phyloP scores from a whole-genome alignment of 2,329 filamentous ascomycete species.

The Pseudogymnoascus sp. region DNA sequence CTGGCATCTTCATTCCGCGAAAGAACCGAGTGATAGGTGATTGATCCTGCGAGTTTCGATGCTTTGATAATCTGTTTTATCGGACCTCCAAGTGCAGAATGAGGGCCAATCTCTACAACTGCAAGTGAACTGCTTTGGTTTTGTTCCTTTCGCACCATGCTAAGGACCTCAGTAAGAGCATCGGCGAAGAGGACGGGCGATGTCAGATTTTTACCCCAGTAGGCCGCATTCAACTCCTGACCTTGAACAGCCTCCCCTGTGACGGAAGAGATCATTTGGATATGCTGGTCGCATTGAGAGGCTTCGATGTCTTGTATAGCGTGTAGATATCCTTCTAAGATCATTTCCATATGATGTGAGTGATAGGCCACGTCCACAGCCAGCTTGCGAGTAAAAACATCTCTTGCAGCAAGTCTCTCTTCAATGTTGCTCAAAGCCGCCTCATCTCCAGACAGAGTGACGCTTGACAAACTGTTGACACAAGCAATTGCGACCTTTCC shows the following conservation, averaged over 20 bases:
- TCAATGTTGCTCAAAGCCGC: slow-evolving; percentile 12
- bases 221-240: slow-evolving; percentile 21
- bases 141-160: not conserved
- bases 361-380: slow-evolving; percentile 25
- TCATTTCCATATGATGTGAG: slow-evolving; percentile 29
- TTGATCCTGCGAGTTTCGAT: not conserved
- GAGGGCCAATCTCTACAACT: slow-evolving; percentile 26
- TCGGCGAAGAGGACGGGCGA: slow-evolving; percentile 35
- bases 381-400: slow-evolving; percentile 18
- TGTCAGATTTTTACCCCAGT: slow-evolving; percentile 40
- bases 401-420: slow-evolving; percentile 14
- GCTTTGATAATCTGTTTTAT: slow-evolving; percentile 23
- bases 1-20: slow-evolving; percentile 15
- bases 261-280: not conserved
- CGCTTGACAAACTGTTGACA: slow-evolving; percentile 20
- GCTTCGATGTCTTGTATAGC: not conserved
- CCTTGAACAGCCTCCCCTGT: slow-evolving; percentile 13
- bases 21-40: slow-evolving; percentile 14
- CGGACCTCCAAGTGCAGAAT: slow-evolving; percentile 31
- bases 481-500: slow-evolving; percentile 29
- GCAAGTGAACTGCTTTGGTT: not conserved
- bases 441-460: slow-evolving; percentile 22
- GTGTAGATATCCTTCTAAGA: slow-evolving; percentile 22
- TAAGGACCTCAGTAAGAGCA: not conserved
- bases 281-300: not conserved